Evolutionary conservation across 2,329 filamentous ascomycete species (phyloP).

Genomic region (Fonsecaea nubica): DNA sequence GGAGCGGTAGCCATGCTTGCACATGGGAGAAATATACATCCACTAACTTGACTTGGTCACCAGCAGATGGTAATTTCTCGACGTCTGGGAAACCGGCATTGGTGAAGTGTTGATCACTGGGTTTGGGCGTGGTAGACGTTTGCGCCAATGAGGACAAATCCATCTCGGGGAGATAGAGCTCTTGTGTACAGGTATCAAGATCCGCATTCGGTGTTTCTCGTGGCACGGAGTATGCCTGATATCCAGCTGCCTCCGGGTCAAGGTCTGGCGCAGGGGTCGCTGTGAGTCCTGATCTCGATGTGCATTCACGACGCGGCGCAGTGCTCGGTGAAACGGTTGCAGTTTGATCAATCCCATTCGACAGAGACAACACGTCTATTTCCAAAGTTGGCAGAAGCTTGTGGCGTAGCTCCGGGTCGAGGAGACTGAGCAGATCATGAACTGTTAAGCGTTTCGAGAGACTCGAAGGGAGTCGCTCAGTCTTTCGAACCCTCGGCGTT

Average conservation of each 20-base stretch:
- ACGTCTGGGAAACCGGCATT: background rate
- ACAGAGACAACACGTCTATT: background rate
- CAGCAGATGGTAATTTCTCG: constrained; percentile 8
- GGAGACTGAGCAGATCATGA: constrained; percentile 1
- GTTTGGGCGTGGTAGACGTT: background rate
- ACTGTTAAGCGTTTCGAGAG: constrained; percentile 19
- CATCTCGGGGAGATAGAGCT: background rate
- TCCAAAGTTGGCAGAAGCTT: background rate
- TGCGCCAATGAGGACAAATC: background rate
- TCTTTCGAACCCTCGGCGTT: constrained; percentile 17
- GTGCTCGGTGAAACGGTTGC: too few relatives aligned
- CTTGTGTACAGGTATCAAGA: constrained; percentile 1
- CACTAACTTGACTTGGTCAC: constrained; percentile 73
- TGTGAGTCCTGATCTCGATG: too few relatives aligned
- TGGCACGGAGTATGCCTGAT: too few relatives aligned
- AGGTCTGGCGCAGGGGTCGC: too few relatives aligned
- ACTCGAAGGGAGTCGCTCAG: constrained; percentile 12
- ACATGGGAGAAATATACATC: constrained; percentile 91
- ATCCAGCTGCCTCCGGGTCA: too few relatives aligned
- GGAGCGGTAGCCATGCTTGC: constrained; percentile 82
- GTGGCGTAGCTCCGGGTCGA: background rate
- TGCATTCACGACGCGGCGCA: too few relatives aligned
- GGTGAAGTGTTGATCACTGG: background rate
- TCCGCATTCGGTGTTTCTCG: too few relatives aligned
- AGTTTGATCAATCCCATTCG: too few relatives aligned